Evolutionary conservation across 768 basidiomycete species (phyloP), one percentile per base, ranked within the genome.

Genomic region (Termitomyces titanicus): DNA sequence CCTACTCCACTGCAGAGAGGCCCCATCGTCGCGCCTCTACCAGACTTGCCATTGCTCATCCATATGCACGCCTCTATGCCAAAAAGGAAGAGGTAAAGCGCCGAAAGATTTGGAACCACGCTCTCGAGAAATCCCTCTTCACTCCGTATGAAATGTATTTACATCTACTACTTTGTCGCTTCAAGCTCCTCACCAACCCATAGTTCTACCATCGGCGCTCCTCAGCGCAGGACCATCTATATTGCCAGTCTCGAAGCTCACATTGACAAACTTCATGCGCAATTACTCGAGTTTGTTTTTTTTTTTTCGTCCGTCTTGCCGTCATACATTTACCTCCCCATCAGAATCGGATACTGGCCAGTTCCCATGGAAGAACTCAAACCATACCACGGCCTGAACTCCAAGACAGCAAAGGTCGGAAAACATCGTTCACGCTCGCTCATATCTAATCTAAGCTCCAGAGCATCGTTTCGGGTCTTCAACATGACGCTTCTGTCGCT

Each of bases 91-190:
- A 79, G 46, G 75, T 79, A 5, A 89, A 89, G 68, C 81, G 85
- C 3, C 79, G 88, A 17, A 86, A 83, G 64, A 86, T 87, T 15
- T 91, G 89, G 89, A 86, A 85, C 47, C 89, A 89, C 58, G 81
- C 83, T 1, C 79, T 89, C 54, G 89, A 91, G 68, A 89, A 89
- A 64, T 75, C 75, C 13, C 73, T 90, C 24, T 90, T 90, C 68
- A 77, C 71, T 6, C 78, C 86, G 0, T 79, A 80, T 46, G 88
- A 91, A 66, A 64, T 91, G 85, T 87, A 58, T 47, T 33, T 46
- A 37, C 20, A 8, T 37, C 42, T 20, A 51, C 17, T 31, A 10
- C 24, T 35, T 4, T 4, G 47, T 31, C n/a, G 17, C 43, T 13
- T 54, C 37, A 48, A 33, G 25, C 34, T 20, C 34, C 62, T 54